Percentiles rank a stretch among this genome's conserved stretches.
Evolutionary conservation across 192 early-diverging fungal species (phyloP).

Genomic region (Diversispora epigaea): DNA sequence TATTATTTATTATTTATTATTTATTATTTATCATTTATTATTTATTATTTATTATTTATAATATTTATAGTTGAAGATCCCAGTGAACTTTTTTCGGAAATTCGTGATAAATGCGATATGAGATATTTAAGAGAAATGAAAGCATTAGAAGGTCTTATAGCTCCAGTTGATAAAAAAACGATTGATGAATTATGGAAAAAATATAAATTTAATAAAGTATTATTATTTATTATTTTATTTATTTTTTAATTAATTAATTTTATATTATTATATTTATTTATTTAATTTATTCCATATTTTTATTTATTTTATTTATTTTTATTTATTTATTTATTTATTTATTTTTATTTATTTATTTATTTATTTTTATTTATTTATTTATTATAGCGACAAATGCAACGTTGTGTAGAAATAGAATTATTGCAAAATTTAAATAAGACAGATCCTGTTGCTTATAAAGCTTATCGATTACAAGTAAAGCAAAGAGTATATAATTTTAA

Average conservation of each 20-base stretch:
- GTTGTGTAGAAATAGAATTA: constrained; percentile 80
- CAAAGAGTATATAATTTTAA: constrained; percentile 79
- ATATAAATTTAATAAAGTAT: constrained; percentile 78
- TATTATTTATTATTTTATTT: constrained; percentile 1
- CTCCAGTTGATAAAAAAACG: constrained; percentile 55
- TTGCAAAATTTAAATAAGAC: constrained; percentile 60
- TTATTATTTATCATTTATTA: too few species aligned
- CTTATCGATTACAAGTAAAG: constrained; percentile 83
- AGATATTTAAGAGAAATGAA: constrained; percentile 54
- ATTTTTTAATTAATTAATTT: neutral
- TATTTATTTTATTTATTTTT: neutral
- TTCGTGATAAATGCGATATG: constrained; percentile 87
- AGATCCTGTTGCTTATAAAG: constrained; percentile 45
- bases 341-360: neutral
- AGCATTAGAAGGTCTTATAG: constrained; percentile 59
- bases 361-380: neutral
- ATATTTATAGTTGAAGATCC: constrained; percentile 81
- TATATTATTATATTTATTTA: neutral
- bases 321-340: neutral
- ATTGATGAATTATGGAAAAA: constrained; percentile 52
- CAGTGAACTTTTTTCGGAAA: constrained; percentile 81
- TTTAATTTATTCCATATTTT: neutral
- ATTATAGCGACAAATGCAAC: constrained; percentile 70
- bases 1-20: too few species aligned
- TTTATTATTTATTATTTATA: constrained; percentile 5